Evolutionary conservation across 345 rosid species (phyloP).

Genomic region (Bruguiera sexangula): DNA sequence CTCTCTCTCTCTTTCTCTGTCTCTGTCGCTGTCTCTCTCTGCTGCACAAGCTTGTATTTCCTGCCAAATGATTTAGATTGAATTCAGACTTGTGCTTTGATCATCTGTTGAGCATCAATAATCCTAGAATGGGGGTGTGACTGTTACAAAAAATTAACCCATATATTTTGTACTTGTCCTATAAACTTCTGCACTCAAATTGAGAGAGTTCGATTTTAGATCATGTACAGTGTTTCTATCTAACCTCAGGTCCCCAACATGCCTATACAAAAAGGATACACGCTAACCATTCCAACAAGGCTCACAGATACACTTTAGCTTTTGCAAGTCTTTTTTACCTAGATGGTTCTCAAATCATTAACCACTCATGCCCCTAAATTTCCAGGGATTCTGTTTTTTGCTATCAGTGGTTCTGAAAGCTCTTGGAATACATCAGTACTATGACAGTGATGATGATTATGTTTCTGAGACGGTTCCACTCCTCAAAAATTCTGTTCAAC

Average conservation of each 20-base stretch:
- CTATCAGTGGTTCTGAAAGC: constrained; percentile 69
- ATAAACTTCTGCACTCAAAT: too few species aligned
- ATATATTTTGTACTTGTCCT: too few species aligned
- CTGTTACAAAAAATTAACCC: neutral
- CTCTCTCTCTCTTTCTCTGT: constrained; percentile 10
- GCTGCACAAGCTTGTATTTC: neutral
- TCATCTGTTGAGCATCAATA: neutral
- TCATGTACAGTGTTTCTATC: neutral
- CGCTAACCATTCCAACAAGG: neutral
- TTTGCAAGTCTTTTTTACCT: neutral
- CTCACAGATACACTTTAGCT: neutral
- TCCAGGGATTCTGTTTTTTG: constrained; percentile 60
- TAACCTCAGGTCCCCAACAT: neutral
- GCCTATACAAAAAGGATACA: neutral
- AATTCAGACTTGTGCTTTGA: neutral
- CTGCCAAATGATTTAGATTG: neutral
- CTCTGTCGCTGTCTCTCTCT: neutral
- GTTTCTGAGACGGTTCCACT: constrained; percentile 58
- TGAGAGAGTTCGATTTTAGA: too few species aligned
- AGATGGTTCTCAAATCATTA: constrained; percentile 8
- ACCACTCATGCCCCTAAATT: constrained; percentile 1
- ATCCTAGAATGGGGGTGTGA: neutral
- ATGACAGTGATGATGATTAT: constrained; percentile 75
- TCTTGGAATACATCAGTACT: constrained; percentile 62
- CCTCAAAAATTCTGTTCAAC: constrained; percentile 46